These are phyloP conservation scores for Cryptococcus wingfieldii DNA, from an alignment of 1,284 basidiomycete genomes.

Conservation along the genomic window DNA sequence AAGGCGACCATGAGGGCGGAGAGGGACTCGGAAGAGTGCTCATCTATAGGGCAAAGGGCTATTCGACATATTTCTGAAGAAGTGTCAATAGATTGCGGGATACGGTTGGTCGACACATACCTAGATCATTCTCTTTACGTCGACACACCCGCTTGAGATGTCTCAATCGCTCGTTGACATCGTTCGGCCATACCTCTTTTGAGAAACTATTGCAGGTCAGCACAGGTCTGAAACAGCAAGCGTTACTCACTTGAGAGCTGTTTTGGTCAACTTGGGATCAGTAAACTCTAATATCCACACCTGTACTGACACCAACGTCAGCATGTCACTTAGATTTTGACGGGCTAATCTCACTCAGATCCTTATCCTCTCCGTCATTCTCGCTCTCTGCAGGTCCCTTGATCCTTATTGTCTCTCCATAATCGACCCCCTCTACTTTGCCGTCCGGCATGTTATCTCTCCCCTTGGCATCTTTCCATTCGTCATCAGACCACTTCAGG, in stretches of 20 bases:
- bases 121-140: conserved; percentile 41
- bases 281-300: conserved; percentile 85
- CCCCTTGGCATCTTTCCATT: conserved; percentile 15
- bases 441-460: conserved; percentile 2
- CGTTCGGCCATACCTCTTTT: conserved; percentile 45
- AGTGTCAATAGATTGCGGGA: neutral
- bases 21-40: conserved; percentile 23
- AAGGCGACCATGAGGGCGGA: conserved; percentile 39
- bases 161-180: conserved; percentile 56
- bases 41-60: conserved; percentile 30
- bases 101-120: conserved; percentile 1
- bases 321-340: conserved; percentile 4
- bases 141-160: conserved; percentile 74
- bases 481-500: conserved; percentile 25
- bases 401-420: conserved; percentile 25
- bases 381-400: conserved; percentile 37
- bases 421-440: conserved; percentile 14
- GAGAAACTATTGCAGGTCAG: conserved; percentile 19
- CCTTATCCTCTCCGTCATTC: conserved; percentile 27
- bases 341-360: conserved; percentile 25
- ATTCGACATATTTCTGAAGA: conserved; percentile 19
- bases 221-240: neutral
- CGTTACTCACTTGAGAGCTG: conserved; percentile 60
- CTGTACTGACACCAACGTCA: conserved; percentile 51
- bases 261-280: conserved; percentile 59